Evolutionary conservation across 2,329 filamentous ascomycete species (phyloP).

Genomic region (Exophiala aquamarina): DNA sequence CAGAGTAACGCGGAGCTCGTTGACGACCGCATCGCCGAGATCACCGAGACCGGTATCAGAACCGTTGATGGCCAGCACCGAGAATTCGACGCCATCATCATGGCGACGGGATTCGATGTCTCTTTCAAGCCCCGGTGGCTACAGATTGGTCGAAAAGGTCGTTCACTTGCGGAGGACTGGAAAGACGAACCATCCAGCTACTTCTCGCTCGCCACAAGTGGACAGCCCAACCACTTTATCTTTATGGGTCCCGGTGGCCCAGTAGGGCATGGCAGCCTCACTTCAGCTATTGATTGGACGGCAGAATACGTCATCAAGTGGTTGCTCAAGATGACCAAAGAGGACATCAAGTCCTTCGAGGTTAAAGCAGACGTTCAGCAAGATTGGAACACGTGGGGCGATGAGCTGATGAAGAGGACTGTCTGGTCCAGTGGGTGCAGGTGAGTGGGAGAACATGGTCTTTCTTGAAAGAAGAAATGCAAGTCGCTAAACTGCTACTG

Average conservation of each 20-base stretch:
- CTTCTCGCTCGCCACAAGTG: slow-evolving; percentile 25
- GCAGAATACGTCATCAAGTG: slow-evolving; percentile 50
- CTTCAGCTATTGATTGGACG: slow-evolving; percentile 23
- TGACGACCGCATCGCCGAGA: neutral
- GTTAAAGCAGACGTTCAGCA: slow-evolving; percentile 46
- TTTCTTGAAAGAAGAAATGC: too few relatives aligned
- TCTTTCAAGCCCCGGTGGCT: slow-evolving; percentile 35
- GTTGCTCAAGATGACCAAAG: slow-evolving; percentile 49
- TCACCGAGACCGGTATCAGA: slow-evolving; percentile 17
- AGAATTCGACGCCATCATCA: slow-evolving; percentile 34
- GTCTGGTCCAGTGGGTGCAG: slow-evolving; percentile 18
- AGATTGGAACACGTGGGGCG: slow-evolving; percentile 51
- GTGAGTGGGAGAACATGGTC: slow-evolving; percentile 2
- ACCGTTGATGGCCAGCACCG: slow-evolving; percentile 32
- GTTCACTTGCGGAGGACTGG: slow-evolving; percentile 30
- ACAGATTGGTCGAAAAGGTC: slow-evolving; percentile 31
- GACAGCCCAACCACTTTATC: slow-evolving; percentile 37
- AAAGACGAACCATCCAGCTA: slow-evolving; percentile 28
- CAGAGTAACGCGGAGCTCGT: slow-evolving; percentile 23
- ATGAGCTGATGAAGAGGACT: slow-evolving; percentile 46
- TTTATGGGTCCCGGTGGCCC: slow-evolving; percentile 11
- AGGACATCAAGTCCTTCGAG: slow-evolving; percentile 31
- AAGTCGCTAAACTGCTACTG: too few relatives aligned
- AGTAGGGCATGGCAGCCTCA: slow-evolving; percentile 12
- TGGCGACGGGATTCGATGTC: slow-evolving; percentile 39